phyloP scores from a whole-genome alignment of 257 asterid species.

The Cinchona pubescens region DNA sequence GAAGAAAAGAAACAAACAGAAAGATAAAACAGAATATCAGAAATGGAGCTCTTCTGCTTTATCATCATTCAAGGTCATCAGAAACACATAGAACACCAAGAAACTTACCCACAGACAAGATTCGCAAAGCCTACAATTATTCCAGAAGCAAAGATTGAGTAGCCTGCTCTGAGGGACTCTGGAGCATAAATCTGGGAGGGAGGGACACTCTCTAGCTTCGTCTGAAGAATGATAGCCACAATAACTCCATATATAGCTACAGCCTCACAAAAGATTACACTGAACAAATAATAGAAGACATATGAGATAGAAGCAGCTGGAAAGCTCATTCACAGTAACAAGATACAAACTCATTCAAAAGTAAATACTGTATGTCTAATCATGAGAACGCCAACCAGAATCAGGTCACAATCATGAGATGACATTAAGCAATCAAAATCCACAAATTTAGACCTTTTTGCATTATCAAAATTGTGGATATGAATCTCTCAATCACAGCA shows the following conservation, averaged over 20 bases:
- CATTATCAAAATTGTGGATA: no score
- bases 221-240: slow-evolving; percentile 98
- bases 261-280: slow-evolving; percentile 97
- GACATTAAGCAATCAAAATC: not conserved
- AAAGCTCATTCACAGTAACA: not conserved
- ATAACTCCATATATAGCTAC: slow-evolving; percentile 98
- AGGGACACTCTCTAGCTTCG: slow-evolving; percentile 93
- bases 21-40: slow-evolving; percentile 10
- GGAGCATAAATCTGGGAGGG: slow-evolving; percentile 61
- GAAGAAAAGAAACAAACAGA: slow-evolving; percentile 12
- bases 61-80: not conserved
- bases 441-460: not conserved
- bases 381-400: not conserved
- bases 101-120: slow-evolving; percentile 93
- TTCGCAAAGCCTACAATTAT: slow-evolving; percentile 96
- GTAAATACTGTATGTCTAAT: not conserved
- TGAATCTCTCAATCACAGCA: not conserved
- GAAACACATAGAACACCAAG: not conserved
- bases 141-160: slow-evolving; percentile 97
- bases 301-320: slow-evolving; percentile 7
- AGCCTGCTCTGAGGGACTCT: slow-evolving; percentile 96
- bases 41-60: slow-evolving; percentile 6
- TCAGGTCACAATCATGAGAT: not conserved
- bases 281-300: slow-evolving; percentile 27
- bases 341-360: not conserved